Evolutionary conservation across 768 basidiomycete species (phyloP).

Genomic region (Pleurotus platypus): DNA sequence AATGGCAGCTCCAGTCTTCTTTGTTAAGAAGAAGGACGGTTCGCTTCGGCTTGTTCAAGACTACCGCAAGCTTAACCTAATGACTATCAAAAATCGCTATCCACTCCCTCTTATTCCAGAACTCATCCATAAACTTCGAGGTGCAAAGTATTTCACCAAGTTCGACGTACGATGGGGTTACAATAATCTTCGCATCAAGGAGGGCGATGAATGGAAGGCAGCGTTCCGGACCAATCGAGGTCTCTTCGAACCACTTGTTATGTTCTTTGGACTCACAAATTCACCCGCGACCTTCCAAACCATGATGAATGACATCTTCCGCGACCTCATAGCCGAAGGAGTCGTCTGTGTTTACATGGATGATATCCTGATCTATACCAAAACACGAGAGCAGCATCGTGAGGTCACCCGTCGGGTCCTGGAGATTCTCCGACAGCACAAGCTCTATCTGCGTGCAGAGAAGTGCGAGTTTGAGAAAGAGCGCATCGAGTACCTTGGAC

Average conservation of each 20-base stretch:
- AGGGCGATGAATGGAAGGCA: slow-evolving; percentile 13
- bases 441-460: slow-evolving; percentile 31
- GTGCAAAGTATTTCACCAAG: slow-evolving; percentile 24
- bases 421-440: slow-evolving; percentile 19
- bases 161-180: slow-evolving; percentile 37
- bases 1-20: neutral
- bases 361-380: slow-evolving; percentile 33
- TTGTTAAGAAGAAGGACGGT: too few relatives aligned
- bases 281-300: slow-evolving; percentile 17
- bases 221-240: slow-evolving; percentile 10
- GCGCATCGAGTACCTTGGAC: slow-evolving; percentile 26
- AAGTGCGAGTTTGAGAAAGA: slow-evolving; percentile 29
- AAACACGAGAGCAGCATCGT: slow-evolving; percentile 13
- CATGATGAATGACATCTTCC: slow-evolving; percentile 14
- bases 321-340: slow-evolving; percentile 18
- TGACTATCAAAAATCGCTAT: slow-evolving; percentile 31
- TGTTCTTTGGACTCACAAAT: slow-evolving; percentile 19
- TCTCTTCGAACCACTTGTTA: slow-evolving; percentile 9
- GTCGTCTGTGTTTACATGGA: slow-evolving; percentile 37
- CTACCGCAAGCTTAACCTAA: slow-evolving; percentile 22
- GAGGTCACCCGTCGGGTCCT: slow-evolving; percentile 19
- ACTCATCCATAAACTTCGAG: slow-evolving; percentile 20
- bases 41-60: too few relatives aligned
- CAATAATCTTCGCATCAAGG: slow-evolving; percentile 22
- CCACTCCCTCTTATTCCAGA: slow-evolving; percentile 29